Evolutionary conservation across 164 flowering plant species (phyloP), one percentile per base, ranked within the genome.

Genomic region (Aristolochia californica): DNA sequence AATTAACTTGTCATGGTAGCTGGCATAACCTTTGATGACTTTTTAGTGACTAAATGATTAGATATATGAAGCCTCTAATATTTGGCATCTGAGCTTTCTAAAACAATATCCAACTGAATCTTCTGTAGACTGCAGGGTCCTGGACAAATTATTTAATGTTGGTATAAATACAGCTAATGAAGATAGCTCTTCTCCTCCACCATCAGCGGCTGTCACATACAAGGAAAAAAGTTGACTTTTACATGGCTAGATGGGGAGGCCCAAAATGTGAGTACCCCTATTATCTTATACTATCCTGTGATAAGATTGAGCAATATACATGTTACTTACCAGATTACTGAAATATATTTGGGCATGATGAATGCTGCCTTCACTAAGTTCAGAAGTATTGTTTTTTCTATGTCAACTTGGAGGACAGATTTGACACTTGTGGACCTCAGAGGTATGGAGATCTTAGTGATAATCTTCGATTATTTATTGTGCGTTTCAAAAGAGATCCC

Each of bases 181-280:
- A 34, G 77, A 69, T 50, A 55, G 51, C 23, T 5, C 53, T n/a
- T 57, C 69, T 53, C 56, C 38, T 48, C 54, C 59, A 43, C 27
- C 64, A 16, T 67, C 70, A 18, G 77, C 87, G 47, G 78, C 76
- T n/a, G 53, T 14, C 58, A 87, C 95, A 18, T 64, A 77, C 0
- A 72, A 68, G 66, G 78, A 78, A 52, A 86, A 83, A 66, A 74
- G 97, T 65, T 90, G 74, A 77, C 97, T 38, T 82, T 94, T 64
- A 64, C 87, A 54, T 94, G 99, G 99, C 81, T 90, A 58, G 97
- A 94, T 72, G 99, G 99, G 30, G 99, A 94, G 75, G 74, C 69
- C 48, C 97, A 90, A 69, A 65, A 84, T 44, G 99, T 90, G 30
- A 68, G 73, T 65, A 18, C 23, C 11, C n/a, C n/a, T n/a, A n/a